Evolutionary conservation across 176 grass and related monocot genomes (phyloP).

Genomic region (Carex scoparia): DNA sequence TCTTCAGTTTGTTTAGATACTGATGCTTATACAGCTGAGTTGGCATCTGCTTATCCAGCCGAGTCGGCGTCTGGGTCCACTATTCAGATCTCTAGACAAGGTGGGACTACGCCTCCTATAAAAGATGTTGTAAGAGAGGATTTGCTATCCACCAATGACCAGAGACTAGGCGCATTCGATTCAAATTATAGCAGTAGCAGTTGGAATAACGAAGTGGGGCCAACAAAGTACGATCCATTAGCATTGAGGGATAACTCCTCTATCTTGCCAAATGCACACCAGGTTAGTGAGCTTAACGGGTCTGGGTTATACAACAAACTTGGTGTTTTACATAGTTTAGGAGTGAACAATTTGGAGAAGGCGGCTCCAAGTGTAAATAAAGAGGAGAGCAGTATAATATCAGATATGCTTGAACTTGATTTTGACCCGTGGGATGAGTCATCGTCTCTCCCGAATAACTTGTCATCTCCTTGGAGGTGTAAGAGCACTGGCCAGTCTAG

Average conservation of each 20-base stretch:
- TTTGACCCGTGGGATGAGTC: constrained; percentile 95
- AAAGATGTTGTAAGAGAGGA: neutral
- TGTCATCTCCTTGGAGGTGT: constrained; percentile 48
- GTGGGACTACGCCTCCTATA: neutral
- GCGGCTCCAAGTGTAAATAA: constrained; percentile 53
- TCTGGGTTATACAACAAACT: constrained; percentile 13
- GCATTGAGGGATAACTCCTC: constrained; percentile 26
- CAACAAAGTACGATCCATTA: constrained; percentile 21
- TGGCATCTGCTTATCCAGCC: neutral
- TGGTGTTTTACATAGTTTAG: constrained; percentile 11
- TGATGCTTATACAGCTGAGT: constrained; percentile 14
- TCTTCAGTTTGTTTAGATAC: constrained; percentile 51
- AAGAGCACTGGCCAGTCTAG: constrained; percentile 60
- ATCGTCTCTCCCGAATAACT: constrained; percentile 38
- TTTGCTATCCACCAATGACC: constrained; percentile 1
- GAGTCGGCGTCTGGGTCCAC: neutral
- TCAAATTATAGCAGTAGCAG: constrained; percentile 12
- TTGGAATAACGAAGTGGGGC: neutral
- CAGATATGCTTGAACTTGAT: constrained; percentile 74
- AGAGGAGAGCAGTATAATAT: constrained; percentile 79
- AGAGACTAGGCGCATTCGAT: neutral
- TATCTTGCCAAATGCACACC: constrained; percentile 20
- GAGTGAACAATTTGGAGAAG: constrained; percentile 43
- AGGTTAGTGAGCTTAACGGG: neutral
- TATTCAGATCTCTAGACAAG: constrained; percentile 3